Percentiles rank a stretch among this genome's conserved stretches.
Evolutionary conservation across 495 filamentous ascomycete genomes (phyloP).

Genomic region (Penicillium paxilli): DNA sequence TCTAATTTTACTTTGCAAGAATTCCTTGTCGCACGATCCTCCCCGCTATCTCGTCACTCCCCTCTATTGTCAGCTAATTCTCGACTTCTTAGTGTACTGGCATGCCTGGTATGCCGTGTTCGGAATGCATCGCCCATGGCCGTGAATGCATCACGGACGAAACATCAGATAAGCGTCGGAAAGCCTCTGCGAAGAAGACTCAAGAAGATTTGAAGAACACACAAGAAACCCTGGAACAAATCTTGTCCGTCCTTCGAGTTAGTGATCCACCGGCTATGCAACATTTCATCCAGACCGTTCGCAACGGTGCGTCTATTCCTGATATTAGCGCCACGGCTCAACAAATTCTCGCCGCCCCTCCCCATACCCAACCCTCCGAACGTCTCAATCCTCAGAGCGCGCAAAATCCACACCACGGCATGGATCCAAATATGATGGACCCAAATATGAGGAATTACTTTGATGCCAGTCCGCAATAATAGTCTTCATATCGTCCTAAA

Average conservation of each 20-base stretch:
- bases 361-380: too few species aligned
- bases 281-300: conserved; percentile 28
- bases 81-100: conserved; percentile 28
- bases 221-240: conserved; percentile 27
- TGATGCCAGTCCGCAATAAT: neutral
- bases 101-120: conserved; percentile 28
- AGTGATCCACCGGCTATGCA: conserved; percentile 20
- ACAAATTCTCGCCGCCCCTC: neutral
- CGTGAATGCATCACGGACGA: conserved; percentile 42
- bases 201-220: conserved; percentile 33
- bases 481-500: neutral
- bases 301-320: conserved; percentile 20
- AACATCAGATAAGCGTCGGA: conserved; percentile 41
- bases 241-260: conserved; percentile 29
- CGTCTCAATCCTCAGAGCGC: neutral
- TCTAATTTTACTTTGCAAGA: conserved; percentile 6
- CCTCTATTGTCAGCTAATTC: neutral
- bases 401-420: neutral
- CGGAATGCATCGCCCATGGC: conserved; percentile 36
- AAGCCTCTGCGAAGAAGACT: conserved; percentile 31
- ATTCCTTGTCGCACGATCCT: neutral
- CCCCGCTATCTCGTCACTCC: neutral
- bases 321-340: conserved; percentile 15
- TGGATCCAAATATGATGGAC: conserved; percentile 14
- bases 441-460: conserved; percentile 12